Percentiles rank a stretch among this genome's conserved stretches.
Conservation (phyloP, 306 rosid species). For the Cucurbita moschata region DNA sequence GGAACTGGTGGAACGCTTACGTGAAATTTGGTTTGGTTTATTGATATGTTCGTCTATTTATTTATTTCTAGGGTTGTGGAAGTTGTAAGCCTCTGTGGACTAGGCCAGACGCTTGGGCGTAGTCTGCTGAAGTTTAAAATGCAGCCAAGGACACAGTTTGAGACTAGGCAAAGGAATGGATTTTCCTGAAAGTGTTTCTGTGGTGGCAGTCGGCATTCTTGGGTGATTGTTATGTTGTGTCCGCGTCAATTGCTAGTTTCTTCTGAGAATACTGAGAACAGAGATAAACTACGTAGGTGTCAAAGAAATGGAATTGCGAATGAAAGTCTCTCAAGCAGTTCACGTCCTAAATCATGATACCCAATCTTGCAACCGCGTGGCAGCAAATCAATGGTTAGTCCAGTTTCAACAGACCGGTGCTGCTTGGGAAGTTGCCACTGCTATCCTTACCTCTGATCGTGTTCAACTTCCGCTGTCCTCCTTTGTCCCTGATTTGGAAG, state of each 20-base stretch:
- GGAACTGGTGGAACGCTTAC: neutral
- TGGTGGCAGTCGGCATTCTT: neutral
- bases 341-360: constrained; percentile 78
- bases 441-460: constrained; percentile 61
- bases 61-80: neutral
- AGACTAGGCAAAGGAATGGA: neutral
- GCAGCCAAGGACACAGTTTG: constrained; percentile 3
- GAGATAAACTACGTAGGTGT: neutral
- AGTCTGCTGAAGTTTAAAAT: neutral
- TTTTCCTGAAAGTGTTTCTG: neutral
- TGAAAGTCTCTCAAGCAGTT: constrained; percentile 86
- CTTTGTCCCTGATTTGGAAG: constrained; percentile 46
- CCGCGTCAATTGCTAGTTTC: neutral
- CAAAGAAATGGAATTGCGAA: constrained; percentile 46
- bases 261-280: neutral
- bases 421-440: constrained; percentile 94
- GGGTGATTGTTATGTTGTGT: neutral
- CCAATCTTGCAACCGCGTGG: constrained; percentile 93
- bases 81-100: constrained; percentile 5
- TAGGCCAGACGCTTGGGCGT: neutral
- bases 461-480: constrained; percentile 15
- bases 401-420: constrained; percentile 92
- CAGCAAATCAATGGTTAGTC: constrained; percentile 97
- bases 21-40: neutral
- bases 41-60: neutral